Evolutionary conservation across 257 asterid genomes (phyloP).

Genomic region (Solanum sejunctum): DNA sequence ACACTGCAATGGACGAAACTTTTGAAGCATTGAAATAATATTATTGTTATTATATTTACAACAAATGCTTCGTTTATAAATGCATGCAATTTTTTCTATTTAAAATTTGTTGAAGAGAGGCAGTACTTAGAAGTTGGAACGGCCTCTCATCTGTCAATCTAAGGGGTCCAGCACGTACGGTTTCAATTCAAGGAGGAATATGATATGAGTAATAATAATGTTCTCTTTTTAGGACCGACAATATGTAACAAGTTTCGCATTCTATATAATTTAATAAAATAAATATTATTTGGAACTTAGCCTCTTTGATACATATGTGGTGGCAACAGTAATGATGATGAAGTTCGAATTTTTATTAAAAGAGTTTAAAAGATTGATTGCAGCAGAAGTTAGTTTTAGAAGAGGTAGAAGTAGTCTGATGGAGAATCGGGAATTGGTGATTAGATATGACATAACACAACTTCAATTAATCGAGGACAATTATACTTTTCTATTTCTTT

Average conservation of each 20-base stretch:
- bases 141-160: background rate
- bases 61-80: background rate
- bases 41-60: no score
- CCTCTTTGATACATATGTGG: background rate
- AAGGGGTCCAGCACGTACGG: background rate
- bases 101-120: background rate
- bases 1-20: no score
- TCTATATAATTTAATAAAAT: background rate
- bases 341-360: no score
- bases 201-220: background rate
- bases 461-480: no score
- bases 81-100: background rate
- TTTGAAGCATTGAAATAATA: no score
- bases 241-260: background rate
- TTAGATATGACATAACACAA: no score
- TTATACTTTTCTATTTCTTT: no score
- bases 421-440: no score
- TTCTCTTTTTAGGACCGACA: background rate
- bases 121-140: background rate
- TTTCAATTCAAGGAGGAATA: background rate
- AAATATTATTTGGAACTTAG: background rate
- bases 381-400: no score
- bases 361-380: no score
- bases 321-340: no score
- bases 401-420: no score